A percentile compares a stretch with the other conserved stretches of the same genome.
phyloP scores from a whole-genome alignment of 345 rosid genomes.

The Atalantia buxifolia region DNA sequence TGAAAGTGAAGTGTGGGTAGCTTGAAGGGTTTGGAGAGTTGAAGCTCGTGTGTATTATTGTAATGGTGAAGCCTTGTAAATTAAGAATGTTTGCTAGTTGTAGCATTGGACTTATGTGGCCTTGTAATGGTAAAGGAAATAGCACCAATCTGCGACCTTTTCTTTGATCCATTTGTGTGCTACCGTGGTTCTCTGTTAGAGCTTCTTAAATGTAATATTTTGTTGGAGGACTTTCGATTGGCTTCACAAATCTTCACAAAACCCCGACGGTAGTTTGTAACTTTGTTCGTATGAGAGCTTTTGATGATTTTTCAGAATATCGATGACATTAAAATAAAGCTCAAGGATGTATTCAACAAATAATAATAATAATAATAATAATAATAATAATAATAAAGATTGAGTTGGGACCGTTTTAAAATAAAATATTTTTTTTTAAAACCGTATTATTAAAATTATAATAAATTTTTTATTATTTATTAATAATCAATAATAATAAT shows the following conservation, averaged over 20 bases:
- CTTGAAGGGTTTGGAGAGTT: slow-evolving; percentile 32
- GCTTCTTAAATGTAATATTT: neutral
- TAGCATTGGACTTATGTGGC: slow-evolving; percentile 38
- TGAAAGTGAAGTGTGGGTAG: slow-evolving; percentile 30
- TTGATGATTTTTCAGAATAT: too few relatives aligned
- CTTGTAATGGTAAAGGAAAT: slow-evolving; percentile 31
- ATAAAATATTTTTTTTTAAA: too few relatives aligned
- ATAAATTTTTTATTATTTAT: too few relatives aligned
- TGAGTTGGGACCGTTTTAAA: too few relatives aligned
- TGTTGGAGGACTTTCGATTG: neutral
- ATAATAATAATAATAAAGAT: too few relatives aligned
- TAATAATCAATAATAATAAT: neutral
- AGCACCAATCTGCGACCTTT: slow-evolving; percentile 21
- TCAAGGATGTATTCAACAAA: neutral
- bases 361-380: neutral
- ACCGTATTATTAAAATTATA: too few relatives aligned
- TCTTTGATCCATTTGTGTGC: slow-evolving; percentile 4
- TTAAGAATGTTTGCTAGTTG: slow-evolving; percentile 33
- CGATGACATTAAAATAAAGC: neutral
- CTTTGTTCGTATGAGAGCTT: neutral
- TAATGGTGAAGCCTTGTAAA: slow-evolving; percentile 29
- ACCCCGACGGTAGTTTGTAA: neutral
- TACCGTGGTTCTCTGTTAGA: neutral
- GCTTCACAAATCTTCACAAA: neutral
- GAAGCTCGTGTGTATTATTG: slow-evolving; percentile 30